phyloP scores from a whole-genome alignment of 768 basidiomycete species.

The Leucocoprinus sp. region DNA sequence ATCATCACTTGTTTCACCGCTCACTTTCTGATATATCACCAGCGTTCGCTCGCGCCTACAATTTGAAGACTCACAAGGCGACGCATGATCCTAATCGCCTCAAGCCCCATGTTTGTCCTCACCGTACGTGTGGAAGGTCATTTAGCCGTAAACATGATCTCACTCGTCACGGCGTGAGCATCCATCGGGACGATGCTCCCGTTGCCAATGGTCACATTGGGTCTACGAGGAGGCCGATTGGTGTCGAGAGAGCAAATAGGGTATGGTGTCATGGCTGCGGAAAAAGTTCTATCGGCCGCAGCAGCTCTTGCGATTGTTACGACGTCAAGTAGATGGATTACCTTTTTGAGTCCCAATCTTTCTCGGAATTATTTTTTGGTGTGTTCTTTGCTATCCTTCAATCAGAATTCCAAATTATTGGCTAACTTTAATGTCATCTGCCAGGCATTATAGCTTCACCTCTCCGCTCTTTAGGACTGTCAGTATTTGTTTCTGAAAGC shows the following conservation, averaged over 20 bases:
- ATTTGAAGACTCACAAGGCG: slow-evolving; percentile 90
- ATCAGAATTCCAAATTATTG: too few relatives aligned
- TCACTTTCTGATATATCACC: slow-evolving; percentile 4
- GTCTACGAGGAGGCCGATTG: slow-evolving; percentile 41
- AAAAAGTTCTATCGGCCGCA: slow-evolving; percentile 53
- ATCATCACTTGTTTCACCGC: slow-evolving; percentile 8
- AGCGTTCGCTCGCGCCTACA: slow-evolving; percentile 93
- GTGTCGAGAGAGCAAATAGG: slow-evolving; percentile 55
- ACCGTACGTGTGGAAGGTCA: slow-evolving; percentile 77
- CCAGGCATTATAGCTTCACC: slow-evolving; percentile 6
- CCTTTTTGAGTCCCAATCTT: background rate
- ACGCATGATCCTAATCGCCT: slow-evolving; percentile 90
- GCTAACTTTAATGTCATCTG: background rate
- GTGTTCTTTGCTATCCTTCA: background rate
- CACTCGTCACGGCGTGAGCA: slow-evolving; percentile 80
- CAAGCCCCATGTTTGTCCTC: slow-evolving; percentile 86
- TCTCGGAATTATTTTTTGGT: background rate
- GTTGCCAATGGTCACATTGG: slow-evolving; percentile 25
- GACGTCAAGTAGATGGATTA: slow-evolving; percentile 48
- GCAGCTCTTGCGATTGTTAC: slow-evolving; percentile 49
- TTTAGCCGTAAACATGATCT: slow-evolving; percentile 95
- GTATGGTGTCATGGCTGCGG: slow-evolving; percentile 72
- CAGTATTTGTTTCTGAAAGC: slow-evolving; percentile 5
- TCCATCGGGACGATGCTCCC: slow-evolving; percentile 67
- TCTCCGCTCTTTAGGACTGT: slow-evolving; percentile 26